A percentile compares a stretch with the other conserved stretches of the same genome.
Evolutionary conservation across 129 eudicot genomes (phyloP).

Genomic region (Flaveria brownii): DNA sequence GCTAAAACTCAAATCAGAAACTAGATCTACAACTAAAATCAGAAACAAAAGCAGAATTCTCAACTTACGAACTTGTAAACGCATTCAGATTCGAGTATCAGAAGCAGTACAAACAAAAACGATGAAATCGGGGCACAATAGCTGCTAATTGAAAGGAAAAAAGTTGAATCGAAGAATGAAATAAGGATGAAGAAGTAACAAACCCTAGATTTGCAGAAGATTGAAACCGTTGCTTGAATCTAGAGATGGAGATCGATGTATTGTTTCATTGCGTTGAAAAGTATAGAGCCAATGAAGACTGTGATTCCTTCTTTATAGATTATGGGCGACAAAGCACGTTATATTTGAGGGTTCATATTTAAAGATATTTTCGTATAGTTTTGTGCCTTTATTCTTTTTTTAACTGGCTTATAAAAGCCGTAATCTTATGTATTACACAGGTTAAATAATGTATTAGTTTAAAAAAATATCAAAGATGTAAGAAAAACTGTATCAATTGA

Average conservation of each 20-base stretch:
- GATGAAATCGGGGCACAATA: conserved; percentile 8
- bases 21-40: conserved; percentile 22
- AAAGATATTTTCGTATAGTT: not conserved
- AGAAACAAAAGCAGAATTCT: not conserved
- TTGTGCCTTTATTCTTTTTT: no score
- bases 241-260: conserved; percentile 15
- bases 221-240: conserved; percentile 17
- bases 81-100: conserved; percentile 20
- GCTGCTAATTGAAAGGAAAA: not conserved
- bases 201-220: conserved; percentile 28
- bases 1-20: conserved; percentile 10
- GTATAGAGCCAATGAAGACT: conserved; percentile 26
- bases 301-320: conserved; percentile 9
- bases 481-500: no score
- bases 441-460: no score
- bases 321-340: not conserved
- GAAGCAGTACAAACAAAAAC: not conserved
- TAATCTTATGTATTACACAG: no score
- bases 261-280: conserved; percentile 36
- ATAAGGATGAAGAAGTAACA: conserved; percentile 3
- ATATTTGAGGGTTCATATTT: not conserved
- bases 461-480: no score
- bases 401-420: no score
- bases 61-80: conserved; percentile 13
- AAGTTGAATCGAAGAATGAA: not conserved